phyloP scores from a whole-genome alignment of 257 asterid genomes.

The Scutellaria baicalensis region DNA sequence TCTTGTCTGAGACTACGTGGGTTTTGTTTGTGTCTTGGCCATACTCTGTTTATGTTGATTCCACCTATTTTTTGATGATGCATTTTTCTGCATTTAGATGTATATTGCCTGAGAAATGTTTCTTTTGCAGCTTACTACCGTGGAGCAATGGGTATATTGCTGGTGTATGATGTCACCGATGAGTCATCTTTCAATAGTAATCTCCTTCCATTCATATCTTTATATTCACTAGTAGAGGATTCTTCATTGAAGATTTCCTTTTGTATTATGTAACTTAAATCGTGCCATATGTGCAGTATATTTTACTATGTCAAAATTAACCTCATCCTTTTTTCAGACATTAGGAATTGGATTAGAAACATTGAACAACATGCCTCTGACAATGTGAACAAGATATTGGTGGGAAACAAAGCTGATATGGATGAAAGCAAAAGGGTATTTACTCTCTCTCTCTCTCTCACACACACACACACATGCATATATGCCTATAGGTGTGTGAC shows the following conservation, averaged over 20 bases:
- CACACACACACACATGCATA: neutral
- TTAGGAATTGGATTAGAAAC: conserved; percentile 79
- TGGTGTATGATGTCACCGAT: conserved; percentile 78
- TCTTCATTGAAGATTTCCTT: neutral
- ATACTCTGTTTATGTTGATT: neutral
- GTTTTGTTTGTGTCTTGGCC: neutral
- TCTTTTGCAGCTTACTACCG: conserved; percentile 70
- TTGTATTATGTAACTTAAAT: neutral
- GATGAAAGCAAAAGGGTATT: conserved; percentile 82
- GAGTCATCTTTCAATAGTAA: conserved; percentile 79
- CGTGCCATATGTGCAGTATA: neutral
- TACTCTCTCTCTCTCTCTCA: conserved; percentile 6
- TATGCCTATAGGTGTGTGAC: neutral
- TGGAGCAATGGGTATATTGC: conserved; percentile 85
- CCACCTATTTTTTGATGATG: neutral
- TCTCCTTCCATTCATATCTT: conserved; percentile 11
- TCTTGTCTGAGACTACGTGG: neutral
- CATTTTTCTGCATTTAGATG: neutral
- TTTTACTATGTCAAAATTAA: conserved; percentile 9
- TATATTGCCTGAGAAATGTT: neutral
- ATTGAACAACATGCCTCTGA: conserved; percentile 78
- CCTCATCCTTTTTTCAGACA: conserved; percentile 35
- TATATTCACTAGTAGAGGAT: neutral
- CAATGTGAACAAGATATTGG: conserved; percentile 69
- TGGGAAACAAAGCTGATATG: conserved; percentile 90